Base-by-base conservation (phyloP, 176 grass and related monocot genomes). In the Pontederia paniculata region DNA sequence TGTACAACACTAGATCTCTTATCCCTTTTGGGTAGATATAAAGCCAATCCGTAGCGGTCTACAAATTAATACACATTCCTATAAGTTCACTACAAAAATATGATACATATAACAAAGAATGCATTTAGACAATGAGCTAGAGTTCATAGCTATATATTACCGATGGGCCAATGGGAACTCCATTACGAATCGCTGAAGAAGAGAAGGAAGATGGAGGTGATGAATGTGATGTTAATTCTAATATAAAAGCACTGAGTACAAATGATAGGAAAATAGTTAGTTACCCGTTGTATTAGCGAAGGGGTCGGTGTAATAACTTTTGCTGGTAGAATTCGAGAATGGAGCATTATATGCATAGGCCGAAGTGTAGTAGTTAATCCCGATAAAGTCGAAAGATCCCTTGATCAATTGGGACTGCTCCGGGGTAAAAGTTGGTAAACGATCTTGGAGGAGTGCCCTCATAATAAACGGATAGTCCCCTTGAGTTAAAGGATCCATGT, bases 341-440 rank as follows among this genome's bases (percentile, higher is more conserved):
- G 80, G 66, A n/a, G 48, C 10, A 18, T 13, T 19, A 48, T 17
- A 22, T 12, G 73, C 66, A 50, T 63, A 94, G 50, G 75, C 69
- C 17, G 77, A 10, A 15, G 80, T 83, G 66, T 84, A 94, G 58
- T 94, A 94, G 66, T 94, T 94, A 19, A 88, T n/a, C 21, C 84
- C 84, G 47, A 88, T 23, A 67, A 88, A 95, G 48, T 95, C 81
- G 12, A 81, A 71, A 0, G 89, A 85, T 5, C 81, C 72, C 65
- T 48, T 80, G 0, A 95, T 6, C 9, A 58, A 1, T 50, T 12
- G 10, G 25, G 48, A 52, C 61, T 88, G 72, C 60, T 55, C 52
- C 4, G 25, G 5, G 0, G 75, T 88, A 77, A 95, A 95, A n/a
- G 9, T 6, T 10, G 89, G 89, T 37, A 95, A 76, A 10, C 89